These are phyloP conservation scores for Fusarium falciforme DNA, from an alignment of 2,329 filamentous ascomycete genomes.

Conservation along the genomic window DNA sequence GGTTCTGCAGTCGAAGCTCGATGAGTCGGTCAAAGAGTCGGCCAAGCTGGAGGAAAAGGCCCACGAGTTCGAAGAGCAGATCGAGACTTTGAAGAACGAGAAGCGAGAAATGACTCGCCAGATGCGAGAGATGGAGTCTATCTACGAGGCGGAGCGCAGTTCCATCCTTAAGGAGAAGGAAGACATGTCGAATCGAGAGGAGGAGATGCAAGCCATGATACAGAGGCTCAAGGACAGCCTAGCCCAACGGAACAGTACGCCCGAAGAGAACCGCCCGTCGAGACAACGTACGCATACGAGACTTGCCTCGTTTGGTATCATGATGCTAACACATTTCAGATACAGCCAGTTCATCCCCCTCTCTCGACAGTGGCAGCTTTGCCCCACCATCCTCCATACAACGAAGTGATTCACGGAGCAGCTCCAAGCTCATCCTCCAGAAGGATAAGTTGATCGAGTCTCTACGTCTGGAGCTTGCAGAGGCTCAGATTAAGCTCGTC, in stretches of 20 bases:
- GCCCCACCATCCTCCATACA: constrained; percentile 87
- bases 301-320: background rate
- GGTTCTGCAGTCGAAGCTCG: constrained; percentile 84
- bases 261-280: constrained; percentile 68
- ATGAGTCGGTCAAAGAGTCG: constrained; percentile 87
- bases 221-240: constrained; percentile 91
- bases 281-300: constrained; percentile 63
- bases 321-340: constrained; percentile 36
- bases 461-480: constrained; percentile 89
- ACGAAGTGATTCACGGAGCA: constrained; percentile 89
- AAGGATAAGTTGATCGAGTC: constrained; percentile 98
- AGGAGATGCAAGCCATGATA: constrained; percentile 91
- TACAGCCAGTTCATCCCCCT: constrained; percentile 70
- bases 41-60: constrained; percentile 86
- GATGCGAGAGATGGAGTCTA: constrained; percentile 90
- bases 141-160: constrained; percentile 90
- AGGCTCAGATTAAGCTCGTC: constrained; percentile 93
- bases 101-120: constrained; percentile 86
- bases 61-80: constrained; percentile 86
- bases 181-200: constrained; percentile 83
- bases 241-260: constrained; percentile 74
- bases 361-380: constrained; percentile 81
- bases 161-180: constrained; percentile 93
- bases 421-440: constrained; percentile 89
- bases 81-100: constrained; percentile 84